Evolutionary conservation across 441 rosid genomes (phyloP).

Genomic region (Adansonia grandidieri): DNA sequence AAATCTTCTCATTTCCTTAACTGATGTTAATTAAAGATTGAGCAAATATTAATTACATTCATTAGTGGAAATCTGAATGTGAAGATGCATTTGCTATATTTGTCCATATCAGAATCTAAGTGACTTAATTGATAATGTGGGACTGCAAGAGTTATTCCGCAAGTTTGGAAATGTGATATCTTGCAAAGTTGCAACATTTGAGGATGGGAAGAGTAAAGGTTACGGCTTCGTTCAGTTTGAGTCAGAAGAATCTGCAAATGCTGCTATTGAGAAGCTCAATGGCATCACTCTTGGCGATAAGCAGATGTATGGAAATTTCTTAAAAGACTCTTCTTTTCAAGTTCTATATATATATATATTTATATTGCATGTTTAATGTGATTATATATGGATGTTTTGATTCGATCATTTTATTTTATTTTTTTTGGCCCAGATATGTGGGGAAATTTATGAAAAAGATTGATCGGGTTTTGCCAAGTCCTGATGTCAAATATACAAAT

Average conservation of each 20-base stretch:
- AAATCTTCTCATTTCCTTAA: background rate
- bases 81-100: constrained; percentile 9
- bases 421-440: constrained; percentile 45
- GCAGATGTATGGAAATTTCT: constrained; percentile 37
- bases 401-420: constrained; percentile 8
- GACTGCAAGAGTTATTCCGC: constrained; percentile 50
- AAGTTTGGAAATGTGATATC: constrained; percentile 52
- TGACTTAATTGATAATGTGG: constrained; percentile 42
- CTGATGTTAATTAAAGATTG: background rate
- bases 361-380: no score
- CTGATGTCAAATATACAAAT: constrained; percentile 50
- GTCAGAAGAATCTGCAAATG: constrained; percentile 48
- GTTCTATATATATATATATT: no score
- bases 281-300: constrained; percentile 39
- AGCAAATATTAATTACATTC: background rate
- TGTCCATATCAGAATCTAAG: constrained; percentile 46
- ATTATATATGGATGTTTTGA: background rate
- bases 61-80: background rate
- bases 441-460: constrained; percentile 53
- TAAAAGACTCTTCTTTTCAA: background rate
- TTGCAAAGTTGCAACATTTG: constrained; percentile 51
- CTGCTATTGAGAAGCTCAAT: constrained; percentile 54
- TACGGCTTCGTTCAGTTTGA: constrained; percentile 62
- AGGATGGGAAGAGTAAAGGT: constrained; percentile 60
- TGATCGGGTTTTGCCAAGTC: constrained; percentile 45